These are phyloP conservation scores for Teunomyces gatunensis DNA, from an alignment of 805 yeast species.

Conservation along the genomic window DNA sequence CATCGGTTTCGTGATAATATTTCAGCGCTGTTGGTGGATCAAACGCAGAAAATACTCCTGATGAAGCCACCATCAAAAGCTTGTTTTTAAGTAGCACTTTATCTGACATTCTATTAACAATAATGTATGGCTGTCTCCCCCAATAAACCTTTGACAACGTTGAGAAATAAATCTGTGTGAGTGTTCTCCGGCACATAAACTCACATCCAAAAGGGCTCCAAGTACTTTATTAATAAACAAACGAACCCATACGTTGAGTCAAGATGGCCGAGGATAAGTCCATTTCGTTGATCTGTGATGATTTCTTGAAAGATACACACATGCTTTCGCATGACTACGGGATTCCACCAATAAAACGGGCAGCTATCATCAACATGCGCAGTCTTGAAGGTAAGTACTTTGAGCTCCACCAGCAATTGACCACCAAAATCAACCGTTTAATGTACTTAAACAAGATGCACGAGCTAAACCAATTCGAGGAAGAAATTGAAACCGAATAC, in stretches of 20 bases:
- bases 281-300: slow-evolving; percentile 17
- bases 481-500: slow-evolving; percentile 15
- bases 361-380: slow-evolving; percentile 5
- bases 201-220: not conserved
- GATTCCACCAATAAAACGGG: slow-evolving; percentile 18
- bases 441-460: slow-evolving; percentile 27
- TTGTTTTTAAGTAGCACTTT: slow-evolving; percentile 34
- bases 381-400: slow-evolving; percentile 27
- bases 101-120: not conserved
- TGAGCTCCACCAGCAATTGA: slow-evolving; percentile 21
- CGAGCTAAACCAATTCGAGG: slow-evolving; percentile 15
- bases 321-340: slow-evolving; percentile 34
- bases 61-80: slow-evolving; percentile 47
- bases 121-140: not conserved
- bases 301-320: slow-evolving; percentile 17
- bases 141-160: not conserved
- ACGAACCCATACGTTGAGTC: not conserved
- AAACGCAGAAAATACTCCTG: slow-evolving; percentile 50
- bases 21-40: slow-evolving; percentile 43
- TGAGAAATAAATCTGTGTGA: not conserved
- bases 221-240: not conserved
- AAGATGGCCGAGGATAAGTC: not conserved
- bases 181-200: not conserved
- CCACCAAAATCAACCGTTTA: slow-evolving; percentile 23
- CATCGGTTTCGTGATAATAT: slow-evolving; percentile 40